A percentile compares a stretch with the other conserved stretches of the same genome.
phyloP scores from a whole-genome alignment of 2,329 filamentous ascomycete genomes.

The Diaporthe helianthi region DNA sequence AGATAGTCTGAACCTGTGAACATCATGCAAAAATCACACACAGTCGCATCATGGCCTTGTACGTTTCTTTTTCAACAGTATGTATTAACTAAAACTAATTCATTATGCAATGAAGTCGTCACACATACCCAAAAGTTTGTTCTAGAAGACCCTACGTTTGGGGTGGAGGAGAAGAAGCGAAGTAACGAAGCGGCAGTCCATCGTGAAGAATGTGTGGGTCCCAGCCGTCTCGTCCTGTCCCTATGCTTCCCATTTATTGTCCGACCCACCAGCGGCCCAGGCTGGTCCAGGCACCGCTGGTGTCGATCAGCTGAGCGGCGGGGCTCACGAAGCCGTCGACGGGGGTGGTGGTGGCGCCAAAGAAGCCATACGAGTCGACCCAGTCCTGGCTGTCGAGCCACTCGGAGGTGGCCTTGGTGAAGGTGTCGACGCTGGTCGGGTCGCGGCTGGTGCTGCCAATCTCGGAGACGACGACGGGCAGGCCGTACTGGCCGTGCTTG shows the following conservation, averaged over 20 bases:
- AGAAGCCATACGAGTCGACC: constrained; percentile 53
- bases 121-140: constrained; percentile 17
- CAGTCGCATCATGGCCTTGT: not conserved
- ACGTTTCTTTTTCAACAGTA: constrained; percentile 8
- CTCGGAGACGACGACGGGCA: constrained; percentile 50
- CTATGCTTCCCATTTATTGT: not conserved
- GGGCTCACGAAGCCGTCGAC: constrained; percentile 55
- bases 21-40: not conserved
- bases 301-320: constrained; percentile 53
- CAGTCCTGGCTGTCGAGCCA: constrained; percentile 52
- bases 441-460: constrained; percentile 50
- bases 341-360: constrained; percentile 50
- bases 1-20: not conserved
- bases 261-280: constrained; percentile 34
- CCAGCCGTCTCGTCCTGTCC: not conserved
- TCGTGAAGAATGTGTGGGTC: not conserved
- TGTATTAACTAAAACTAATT: constrained; percentile 20
- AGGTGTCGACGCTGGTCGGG: constrained; percentile 45
- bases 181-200: constrained; percentile 8
- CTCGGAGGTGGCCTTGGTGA: constrained; percentile 48
- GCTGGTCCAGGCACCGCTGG: constrained; percentile 48
- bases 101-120: constrained; percentile 14
- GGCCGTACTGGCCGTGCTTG: constrained; percentile 45
- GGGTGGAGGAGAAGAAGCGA: constrained; percentile 12
- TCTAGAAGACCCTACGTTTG: constrained; percentile 11